Conservation (phyloP, 495 filamentous ascomycete genomes). For the Corynascus novoguineensis region DNA sequence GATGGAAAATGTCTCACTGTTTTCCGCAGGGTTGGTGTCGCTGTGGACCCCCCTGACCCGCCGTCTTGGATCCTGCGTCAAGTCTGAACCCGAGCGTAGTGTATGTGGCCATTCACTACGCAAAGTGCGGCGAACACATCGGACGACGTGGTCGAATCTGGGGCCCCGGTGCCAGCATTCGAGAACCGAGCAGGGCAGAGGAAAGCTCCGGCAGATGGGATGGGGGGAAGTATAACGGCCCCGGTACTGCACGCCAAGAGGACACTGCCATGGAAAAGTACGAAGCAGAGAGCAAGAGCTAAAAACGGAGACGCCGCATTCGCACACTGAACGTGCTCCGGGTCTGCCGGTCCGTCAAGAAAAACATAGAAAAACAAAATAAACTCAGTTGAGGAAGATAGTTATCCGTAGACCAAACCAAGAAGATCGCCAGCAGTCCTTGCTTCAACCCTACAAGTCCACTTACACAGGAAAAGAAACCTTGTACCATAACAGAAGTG, state of each 20-base stretch:
- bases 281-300: not conserved
- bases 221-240: not conserved
- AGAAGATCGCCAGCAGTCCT: too few relatives aligned
- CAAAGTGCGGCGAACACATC: not conserved
- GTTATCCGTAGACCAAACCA: too few relatives aligned
- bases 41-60: not conserved
- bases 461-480: too few relatives aligned
- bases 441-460: too few relatives aligned
- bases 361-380: too few relatives aligned
- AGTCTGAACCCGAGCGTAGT: not conserved
- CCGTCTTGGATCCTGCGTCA: not conserved
- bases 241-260: slow-evolving; percentile 1
- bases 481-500: too few relatives aligned
- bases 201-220: not conserved
- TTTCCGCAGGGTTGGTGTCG: not conserved
- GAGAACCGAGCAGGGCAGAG: not conserved
- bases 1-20: slow-evolving; percentile 6
- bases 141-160: not conserved
- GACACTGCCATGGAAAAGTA: not conserved
- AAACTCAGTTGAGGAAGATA: too few relatives aligned
- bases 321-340: not conserved
- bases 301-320: slow-evolving; percentile 2
- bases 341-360: too few relatives aligned
- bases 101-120: too few relatives aligned
- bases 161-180: not conserved